Base-by-base conservation (phyloP, 768 basidiomycete genomes). In the Pseudohyphozyma bogoriensis region DNA sequence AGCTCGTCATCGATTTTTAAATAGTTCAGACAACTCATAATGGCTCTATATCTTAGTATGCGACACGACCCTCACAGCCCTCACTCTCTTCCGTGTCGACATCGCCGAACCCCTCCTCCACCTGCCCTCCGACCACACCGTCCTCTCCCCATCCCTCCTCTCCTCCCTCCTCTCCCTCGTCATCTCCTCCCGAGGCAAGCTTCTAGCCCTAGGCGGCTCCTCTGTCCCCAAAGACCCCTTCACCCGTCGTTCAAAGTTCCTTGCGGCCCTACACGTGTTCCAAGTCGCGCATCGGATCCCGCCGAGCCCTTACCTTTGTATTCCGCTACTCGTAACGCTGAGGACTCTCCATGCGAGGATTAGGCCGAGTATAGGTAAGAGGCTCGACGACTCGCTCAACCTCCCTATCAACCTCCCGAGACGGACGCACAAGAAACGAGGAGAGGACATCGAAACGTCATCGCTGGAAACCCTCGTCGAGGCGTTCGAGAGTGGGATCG, bases 81-180 rank as follows among this genome's bases (percentile, higher is more conserved):
- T 66, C 16, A 29, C 54, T 2, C 35, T 31, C 31, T 66, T 62
- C 53, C 57, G 53, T 13, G 37, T 62, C 18, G 58, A 59, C 11
- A 42, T 56, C 22, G 60, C 52, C 11, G 54, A 51, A 36, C 52
- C 58, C 0, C 35, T 66, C 22, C 24, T 63, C 20, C 28, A 45
- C 11, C 28, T 53, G 4, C 29, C 22, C 15, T 22, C 46, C 4
- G 59, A 57, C 26, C 61, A 58, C 11, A 33, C 49, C 24, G 28
- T 59, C 18, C 54, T 66, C 16, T 36, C 46, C 16, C 44, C 57
- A 0, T 20, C 57, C 16, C 36, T 55, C 12, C 49, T 66, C 11
- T 36, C 60, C 10, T 61, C 56, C 11, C n/a, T 66, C 5, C 4
- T 44, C 5, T 22, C 22, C 22, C 22, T 44, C 8, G 12, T 24